These are phyloP conservation scores for Pseudogymnoascus sp. DNA, from an alignment of 2,329 filamentous ascomycete genomes.

Conservation along the genomic window DNA sequence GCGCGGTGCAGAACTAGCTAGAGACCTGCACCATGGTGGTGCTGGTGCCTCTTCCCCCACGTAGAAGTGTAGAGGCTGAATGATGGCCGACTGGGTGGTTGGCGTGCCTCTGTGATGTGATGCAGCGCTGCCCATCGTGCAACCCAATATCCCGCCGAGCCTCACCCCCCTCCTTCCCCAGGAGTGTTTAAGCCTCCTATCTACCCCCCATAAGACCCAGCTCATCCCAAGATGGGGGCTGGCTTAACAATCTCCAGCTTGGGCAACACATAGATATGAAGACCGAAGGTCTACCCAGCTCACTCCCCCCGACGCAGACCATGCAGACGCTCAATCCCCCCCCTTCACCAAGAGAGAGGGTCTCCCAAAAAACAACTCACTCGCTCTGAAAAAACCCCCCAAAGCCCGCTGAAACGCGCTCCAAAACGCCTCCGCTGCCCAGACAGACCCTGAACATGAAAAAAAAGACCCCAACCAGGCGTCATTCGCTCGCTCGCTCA, in stretches of 20 bases:
- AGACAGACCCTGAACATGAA: background rate
- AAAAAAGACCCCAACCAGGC: background rate
- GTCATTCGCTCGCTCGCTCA: background rate
- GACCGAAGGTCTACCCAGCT: too few species aligned
- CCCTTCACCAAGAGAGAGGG: background rate
- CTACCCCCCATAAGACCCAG: background rate
- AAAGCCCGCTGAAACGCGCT: background rate
- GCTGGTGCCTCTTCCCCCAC: background rate
- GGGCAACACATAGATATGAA: too few species aligned
- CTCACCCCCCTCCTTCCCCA: background rate
- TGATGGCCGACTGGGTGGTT: background rate
- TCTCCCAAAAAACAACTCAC: background rate
- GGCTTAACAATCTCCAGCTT: too few species aligned
- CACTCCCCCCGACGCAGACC: background rate
- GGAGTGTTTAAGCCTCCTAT: background rate
- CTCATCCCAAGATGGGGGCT: background rate
- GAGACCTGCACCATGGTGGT: background rate
- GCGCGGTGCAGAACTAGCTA: background rate
- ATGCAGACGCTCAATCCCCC: background rate
- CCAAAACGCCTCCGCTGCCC: background rate
- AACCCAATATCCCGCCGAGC: background rate
- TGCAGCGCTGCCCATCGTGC: background rate
- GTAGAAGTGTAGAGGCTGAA: background rate
- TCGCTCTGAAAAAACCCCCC: background rate
- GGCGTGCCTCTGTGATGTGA: background rate